Percentiles rank a stretch among this genome's conserved stretches.
These are phyloP conservation scores for Apiotrichum veenhuisii DNA, from an alignment of 1,284 basidiomycete species.

Conservation along the genomic window DNA sequence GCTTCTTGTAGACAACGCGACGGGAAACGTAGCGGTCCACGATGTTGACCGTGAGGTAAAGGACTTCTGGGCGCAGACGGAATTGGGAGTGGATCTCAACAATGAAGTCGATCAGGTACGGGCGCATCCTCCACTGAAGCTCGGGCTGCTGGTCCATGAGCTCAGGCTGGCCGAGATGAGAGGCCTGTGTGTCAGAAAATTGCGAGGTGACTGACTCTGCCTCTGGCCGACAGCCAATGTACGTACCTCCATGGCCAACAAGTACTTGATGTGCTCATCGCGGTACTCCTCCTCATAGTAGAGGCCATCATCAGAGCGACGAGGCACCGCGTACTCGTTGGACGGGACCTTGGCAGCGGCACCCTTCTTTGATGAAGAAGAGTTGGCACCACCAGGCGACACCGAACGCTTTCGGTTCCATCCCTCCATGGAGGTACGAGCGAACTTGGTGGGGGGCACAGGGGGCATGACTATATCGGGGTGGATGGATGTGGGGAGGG, in stretches of 20 bases:
- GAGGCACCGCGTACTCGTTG: constrained; percentile 7
- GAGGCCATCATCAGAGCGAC: constrained; percentile 45
- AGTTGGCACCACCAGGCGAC: constrained; percentile 26
- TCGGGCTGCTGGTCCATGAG: constrained; percentile 99
- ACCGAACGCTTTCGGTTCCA: constrained; percentile 42
- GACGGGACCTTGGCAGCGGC: constrained; percentile 1
- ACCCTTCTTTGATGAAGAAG: constrained; percentile 20
- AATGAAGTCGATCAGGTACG: constrained; percentile 96
- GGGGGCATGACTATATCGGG: constrained; percentile 33
- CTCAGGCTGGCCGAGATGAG: constrained; percentile 80
- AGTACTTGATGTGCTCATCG: constrained; percentile 86
- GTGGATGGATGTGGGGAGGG: neutral
- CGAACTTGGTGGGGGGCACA: constrained; percentile 36
- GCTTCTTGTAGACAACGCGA: constrained; percentile 96
- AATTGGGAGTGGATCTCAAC: constrained; percentile 98
- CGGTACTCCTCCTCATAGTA: constrained; percentile 85
- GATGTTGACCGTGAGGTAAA: constrained; percentile 97
- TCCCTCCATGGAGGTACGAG: constrained; percentile 41
- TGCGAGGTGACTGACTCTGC: neutral
- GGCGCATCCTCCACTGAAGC: constrained; percentile 97
- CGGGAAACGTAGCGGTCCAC: constrained; percentile 98
- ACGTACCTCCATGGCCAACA: constrained; percentile 96
- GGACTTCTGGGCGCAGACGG: constrained; percentile 92
- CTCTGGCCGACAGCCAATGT: neutral
- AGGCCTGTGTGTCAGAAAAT: constrained; percentile 55